Evolutionary conservation across 768 basidiomycete genomes (phyloP).

Genomic region (Stropharia rugosoannulata): DNA sequence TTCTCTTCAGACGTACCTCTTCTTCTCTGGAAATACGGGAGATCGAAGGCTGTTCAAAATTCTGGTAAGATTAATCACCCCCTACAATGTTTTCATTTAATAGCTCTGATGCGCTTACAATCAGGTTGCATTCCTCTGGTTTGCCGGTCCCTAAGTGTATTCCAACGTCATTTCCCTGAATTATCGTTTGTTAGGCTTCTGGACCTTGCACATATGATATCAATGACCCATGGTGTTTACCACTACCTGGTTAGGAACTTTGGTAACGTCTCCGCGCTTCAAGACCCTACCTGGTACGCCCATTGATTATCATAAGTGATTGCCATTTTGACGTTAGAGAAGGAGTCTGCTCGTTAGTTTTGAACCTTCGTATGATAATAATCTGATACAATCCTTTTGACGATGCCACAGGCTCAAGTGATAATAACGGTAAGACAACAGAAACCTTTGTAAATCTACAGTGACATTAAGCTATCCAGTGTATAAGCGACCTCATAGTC

Average conservation of each 20-base stretch:
- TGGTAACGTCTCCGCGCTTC: conserved; percentile 11
- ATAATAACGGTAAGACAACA: conserved; percentile 17
- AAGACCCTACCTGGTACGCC: conserved; percentile 18
- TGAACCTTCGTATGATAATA: neutral
- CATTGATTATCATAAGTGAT: neutral
- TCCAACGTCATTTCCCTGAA: neutral
- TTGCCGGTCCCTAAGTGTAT: neutral
- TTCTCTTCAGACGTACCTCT: conserved; percentile 17
- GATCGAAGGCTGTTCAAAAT: conserved; percentile 18
- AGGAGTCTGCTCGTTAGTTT: conserved; percentile 19
- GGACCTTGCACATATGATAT: conserved; percentile 18
- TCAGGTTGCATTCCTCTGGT: conserved; percentile 23
- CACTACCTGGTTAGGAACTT: conserved; percentile 18
- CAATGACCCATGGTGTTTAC: conserved; percentile 24
- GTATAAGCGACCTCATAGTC: conserved; percentile 21
- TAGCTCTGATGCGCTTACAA: neutral
- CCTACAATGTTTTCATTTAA: neutral
- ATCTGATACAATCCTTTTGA: neutral
- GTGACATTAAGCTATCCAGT: conserved; percentile 6
- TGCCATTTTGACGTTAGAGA: neutral
- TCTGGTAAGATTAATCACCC: conserved; percentile 8
- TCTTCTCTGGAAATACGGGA: conserved; percentile 17
- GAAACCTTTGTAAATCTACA: neutral
- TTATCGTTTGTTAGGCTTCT: conserved; percentile 9
- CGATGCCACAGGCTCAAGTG: conserved; percentile 16